phyloP scores from a whole-genome alignment of 768 basidiomycete genomes.

The Boletus subparvulus region DNA sequence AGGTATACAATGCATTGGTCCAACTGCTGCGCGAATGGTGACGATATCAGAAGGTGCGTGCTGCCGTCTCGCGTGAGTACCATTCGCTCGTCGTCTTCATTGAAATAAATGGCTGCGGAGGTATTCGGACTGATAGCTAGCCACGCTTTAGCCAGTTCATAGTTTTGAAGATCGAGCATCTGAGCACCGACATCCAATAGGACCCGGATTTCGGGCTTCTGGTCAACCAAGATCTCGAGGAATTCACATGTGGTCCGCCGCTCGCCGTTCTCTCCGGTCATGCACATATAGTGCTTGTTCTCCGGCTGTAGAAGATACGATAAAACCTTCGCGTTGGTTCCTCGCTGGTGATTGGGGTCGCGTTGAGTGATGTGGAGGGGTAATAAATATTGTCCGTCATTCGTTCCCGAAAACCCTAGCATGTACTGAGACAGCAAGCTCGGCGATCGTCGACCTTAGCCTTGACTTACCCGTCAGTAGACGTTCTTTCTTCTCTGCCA shows the following conservation, averaged over 20 bases:
- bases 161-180: slow-evolving; percentile 50
- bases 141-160: slow-evolving; percentile 42
- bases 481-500: slow-evolving; percentile 27
- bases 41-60: slow-evolving; percentile 29
- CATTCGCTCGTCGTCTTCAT: slow-evolving; percentile 30
- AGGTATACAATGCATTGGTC: slow-evolving; percentile 39
- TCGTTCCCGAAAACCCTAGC: slow-evolving; percentile 40
- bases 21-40: slow-evolving; percentile 35
- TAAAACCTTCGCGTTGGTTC: slow-evolving; percentile 46
- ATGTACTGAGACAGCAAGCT: not conserved
- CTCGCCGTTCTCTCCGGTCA: slow-evolving; percentile 7
- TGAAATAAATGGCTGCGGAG: slow-evolving; percentile 34
- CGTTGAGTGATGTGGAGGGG: slow-evolving; percentile 35
- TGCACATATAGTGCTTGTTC: slow-evolving; percentile 18
- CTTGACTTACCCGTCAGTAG: slow-evolving; percentile 14
- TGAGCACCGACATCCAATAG: slow-evolving; percentile 58
- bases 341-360: slow-evolving; percentile 28
- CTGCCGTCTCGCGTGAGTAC: slow-evolving; percentile 32
- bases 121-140: slow-evolving; percentile 24
- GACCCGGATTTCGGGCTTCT: slow-evolving; percentile 42
- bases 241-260: slow-evolving; percentile 17
- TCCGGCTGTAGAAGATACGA: slow-evolving; percentile 30
- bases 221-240: slow-evolving; percentile 33
- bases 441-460: not conserved
- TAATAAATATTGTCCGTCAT: slow-evolving; percentile 39